Base-by-base conservation (phyloP, 306 rosid genomes). In the Sechiopsis laciniata region DNA sequence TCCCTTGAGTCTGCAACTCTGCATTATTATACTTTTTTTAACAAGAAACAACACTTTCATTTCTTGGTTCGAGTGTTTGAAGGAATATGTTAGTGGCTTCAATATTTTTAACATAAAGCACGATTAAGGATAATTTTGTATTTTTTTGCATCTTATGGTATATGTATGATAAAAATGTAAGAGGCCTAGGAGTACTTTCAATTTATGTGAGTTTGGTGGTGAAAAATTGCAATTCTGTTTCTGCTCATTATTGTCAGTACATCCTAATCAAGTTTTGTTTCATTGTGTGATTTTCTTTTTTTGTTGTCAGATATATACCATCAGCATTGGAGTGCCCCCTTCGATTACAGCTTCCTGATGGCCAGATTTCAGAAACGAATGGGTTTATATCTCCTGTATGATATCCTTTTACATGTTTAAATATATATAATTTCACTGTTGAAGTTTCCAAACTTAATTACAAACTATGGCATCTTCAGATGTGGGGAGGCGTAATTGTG, bases 401-500 rank as follows among this genome's bases (percentile, higher is more conserved):
- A 35, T 74, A 76, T 58, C 48, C 61, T 14, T 53, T 57, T 55
- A 62, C 16, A 75, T 16, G 55, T 67, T 21, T 21, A 76, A 12
- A 11, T 50, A 69, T 40, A 6, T 48, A 54, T 74, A 16, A 22
- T 63, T 65, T 54, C 55, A 62, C 55, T 0, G 21, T 22, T 51
- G 57, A 70, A 71, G 52, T 61, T 74, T 53, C 66, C 32, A 57
- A 57, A 80, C 52, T 57, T 62, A 74, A 53, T 58, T 66, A 37
- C n/a, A 26, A 61, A 62, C 21, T n/a, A 26, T 73, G 78, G 56
- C 81, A 74, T 76, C 40, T 72, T 85, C 84, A 94, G 97, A 94
- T 84, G 95, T 94, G 99, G 99, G 99, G 99, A 77, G 99, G 99
- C 52, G 84, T 91, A 69, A 77, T 87, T 71, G 96, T 94, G 75